These are phyloP conservation scores for Adansonia rubrostipa DNA, from an alignment of 441 rosid species.

Conservation along the genomic window DNA sequence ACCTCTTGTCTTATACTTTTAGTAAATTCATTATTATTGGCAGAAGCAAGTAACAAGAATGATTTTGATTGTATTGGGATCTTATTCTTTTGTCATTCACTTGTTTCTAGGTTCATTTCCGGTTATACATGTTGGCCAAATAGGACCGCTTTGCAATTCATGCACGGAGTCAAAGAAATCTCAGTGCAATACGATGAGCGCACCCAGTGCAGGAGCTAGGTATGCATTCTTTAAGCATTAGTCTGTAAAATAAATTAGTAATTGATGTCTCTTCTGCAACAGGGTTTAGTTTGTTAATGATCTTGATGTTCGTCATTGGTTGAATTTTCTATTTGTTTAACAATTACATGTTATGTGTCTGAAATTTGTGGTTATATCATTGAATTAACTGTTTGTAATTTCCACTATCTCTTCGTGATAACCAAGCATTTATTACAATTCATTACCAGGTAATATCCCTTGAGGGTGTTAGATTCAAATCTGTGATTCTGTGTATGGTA, in stretches of 20 bases:
- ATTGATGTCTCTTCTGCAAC: conserved; percentile 8
- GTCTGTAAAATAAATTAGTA: conserved; percentile 16
- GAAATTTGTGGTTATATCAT: background rate
- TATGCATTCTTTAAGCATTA: conserved; percentile 33
- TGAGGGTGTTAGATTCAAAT: background rate
- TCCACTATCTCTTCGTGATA: background rate
- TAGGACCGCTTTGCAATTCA: conserved; percentile 76
- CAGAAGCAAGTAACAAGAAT: conserved; percentile 11
- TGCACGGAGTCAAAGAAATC: conserved; percentile 62
- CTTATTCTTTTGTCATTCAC: conserved; percentile 30
- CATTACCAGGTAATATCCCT: background rate
- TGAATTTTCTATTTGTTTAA: conserved; percentile 6
- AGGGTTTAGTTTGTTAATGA: background rate
- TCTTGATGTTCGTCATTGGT: background rate
- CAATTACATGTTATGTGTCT: background rate
- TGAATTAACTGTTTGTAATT: background rate
- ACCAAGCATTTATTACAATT: background rate
- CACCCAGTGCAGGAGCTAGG: conserved; percentile 48
- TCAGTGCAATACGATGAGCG: conserved; percentile 40
- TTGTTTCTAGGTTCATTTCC: conserved; percentile 64
- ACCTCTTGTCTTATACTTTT: conserved; percentile 11
- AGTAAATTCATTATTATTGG: conserved; percentile 20
- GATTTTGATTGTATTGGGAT: conserved; percentile 25
- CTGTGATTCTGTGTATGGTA: background rate
- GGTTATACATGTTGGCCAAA: conserved; percentile 63